Evolutionary conservation across 169 alveolate genomes (phyloP).

Genomic region (Ichthyophthirius multifiliis): DNA sequence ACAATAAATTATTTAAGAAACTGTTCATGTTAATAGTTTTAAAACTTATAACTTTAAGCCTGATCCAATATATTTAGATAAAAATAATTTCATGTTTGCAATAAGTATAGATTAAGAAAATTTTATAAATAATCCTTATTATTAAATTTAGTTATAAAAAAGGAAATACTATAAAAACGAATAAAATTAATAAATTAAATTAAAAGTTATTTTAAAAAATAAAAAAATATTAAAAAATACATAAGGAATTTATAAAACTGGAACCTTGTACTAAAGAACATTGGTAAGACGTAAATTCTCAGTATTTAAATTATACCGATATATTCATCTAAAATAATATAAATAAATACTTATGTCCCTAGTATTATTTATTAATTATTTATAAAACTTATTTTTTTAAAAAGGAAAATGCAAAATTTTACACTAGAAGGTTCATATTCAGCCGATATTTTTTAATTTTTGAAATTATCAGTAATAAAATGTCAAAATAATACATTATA

Average conservation of each 20-base stretch:
- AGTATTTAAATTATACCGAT: no score
- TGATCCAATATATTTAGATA: background rate
- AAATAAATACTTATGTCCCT: no score
- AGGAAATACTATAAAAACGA: background rate
- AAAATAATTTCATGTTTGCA: background rate
- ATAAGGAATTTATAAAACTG: slow-evolving; percentile 11
- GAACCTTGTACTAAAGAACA: slow-evolving; percentile 26
- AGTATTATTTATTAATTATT: no score
- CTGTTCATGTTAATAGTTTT: background rate
- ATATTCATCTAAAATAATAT: no score
- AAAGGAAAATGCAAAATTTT: no score
- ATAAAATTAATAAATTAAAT: background rate
- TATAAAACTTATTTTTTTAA: no score
- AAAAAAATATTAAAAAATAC: background rate
- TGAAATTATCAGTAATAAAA: no score
- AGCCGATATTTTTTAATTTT: no score
- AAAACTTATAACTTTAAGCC: slow-evolving; percentile 1
- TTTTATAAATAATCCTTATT: slow-evolving; percentile 14
- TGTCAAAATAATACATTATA: no score
- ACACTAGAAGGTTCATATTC: no score
- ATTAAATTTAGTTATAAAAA: background rate
- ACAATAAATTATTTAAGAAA: background rate
- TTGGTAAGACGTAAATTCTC: background rate
- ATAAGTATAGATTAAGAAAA: slow-evolving; percentile 1
- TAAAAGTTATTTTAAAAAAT: background rate